phyloP scores from a whole-genome alignment of 2,329 filamentous ascomycete species.

The Aspergillus arachidicola region DNA sequence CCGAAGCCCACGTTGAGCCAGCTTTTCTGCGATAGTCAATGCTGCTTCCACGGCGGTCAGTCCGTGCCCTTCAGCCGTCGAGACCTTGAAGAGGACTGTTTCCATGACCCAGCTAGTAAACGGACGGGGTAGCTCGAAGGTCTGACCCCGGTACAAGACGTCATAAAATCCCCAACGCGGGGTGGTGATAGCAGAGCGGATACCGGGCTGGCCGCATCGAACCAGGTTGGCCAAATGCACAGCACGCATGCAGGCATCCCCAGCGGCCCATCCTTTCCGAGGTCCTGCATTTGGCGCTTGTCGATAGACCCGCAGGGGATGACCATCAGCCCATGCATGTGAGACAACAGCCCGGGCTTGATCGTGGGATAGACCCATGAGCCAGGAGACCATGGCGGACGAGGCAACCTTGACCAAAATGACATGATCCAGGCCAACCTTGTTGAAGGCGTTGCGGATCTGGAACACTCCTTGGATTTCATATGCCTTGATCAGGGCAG shows the following conservation, averaged over 20 bases:
- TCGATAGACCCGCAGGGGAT: constrained; percentile 39
- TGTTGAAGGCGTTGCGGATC: constrained; percentile 42
- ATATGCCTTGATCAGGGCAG: constrained; percentile 44
- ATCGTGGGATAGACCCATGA: constrained; percentile 37
- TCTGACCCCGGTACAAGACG: constrained; percentile 21
- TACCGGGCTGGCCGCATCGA: background rate
- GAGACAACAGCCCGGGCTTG: constrained; percentile 40
- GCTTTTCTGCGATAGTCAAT: constrained; percentile 16
- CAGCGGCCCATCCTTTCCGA: constrained; percentile 48
- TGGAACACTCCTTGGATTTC: constrained; percentile 48
- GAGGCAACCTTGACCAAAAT: constrained; percentile 48
- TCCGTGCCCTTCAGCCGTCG: constrained; percentile 38
- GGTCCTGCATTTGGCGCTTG: constrained; percentile 38
- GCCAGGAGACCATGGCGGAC: constrained; percentile 40
- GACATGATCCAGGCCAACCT: constrained; percentile 44
- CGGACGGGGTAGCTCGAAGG: constrained; percentile 20
- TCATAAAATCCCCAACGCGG: constrained; percentile 42
- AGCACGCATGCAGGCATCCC: constrained; percentile 45
- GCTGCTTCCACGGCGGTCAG: constrained; percentile 38
- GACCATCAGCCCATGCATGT: constrained; percentile 45
- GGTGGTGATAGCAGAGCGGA: constrained; percentile 30
- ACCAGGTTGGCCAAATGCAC: constrained; percentile 35
- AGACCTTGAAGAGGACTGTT: constrained; percentile 29
- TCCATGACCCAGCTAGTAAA: constrained; percentile 27
- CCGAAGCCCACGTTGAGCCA: constrained; percentile 17